Conservation (phyloP, 2,329 filamentous ascomycete species). For the Trichothecium roseum region DNA sequence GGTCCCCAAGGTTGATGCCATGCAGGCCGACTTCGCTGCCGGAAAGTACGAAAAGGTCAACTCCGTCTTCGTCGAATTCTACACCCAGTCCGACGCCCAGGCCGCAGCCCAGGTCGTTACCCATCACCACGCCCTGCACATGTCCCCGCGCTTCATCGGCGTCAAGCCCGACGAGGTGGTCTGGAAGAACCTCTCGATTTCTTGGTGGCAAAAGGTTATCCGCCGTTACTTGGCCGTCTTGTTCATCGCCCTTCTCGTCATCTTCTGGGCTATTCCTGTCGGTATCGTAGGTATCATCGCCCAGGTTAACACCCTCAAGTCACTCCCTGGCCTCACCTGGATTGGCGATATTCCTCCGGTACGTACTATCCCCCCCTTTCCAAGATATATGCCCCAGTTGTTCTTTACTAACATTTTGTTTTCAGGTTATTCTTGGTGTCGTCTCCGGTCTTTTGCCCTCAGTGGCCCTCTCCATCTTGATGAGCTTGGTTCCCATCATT, state of each 20-base stretch:
- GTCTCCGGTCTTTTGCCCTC: slow-evolving; percentile 77
- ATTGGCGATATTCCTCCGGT: slow-evolving; percentile 56
- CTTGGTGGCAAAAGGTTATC: slow-evolving; percentile 67
- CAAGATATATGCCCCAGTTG: neutral
- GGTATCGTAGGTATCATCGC: slow-evolving; percentile 76
- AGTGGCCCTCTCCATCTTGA: slow-evolving; percentile 68
- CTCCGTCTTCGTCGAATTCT: slow-evolving; percentile 90
- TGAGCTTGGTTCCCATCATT: slow-evolving; percentile 63
- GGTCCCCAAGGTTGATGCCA: slow-evolving; percentile 55
- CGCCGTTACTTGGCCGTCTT: slow-evolving; percentile 53
- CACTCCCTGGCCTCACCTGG: slow-evolving; percentile 61
- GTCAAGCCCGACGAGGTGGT: slow-evolving; percentile 72
- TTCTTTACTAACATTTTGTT: neutral
- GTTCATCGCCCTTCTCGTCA: slow-evolving; percentile 61
- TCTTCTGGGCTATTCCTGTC: slow-evolving; percentile 76
- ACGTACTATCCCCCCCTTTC: slow-evolving; percentile 4
- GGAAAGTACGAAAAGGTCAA: slow-evolving; percentile 55
- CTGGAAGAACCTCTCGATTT: slow-evolving; percentile 64
- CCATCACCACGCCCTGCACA: slow-evolving; percentile 71
- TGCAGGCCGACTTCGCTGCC: slow-evolving; percentile 51
- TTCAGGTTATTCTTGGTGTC: slow-evolving; percentile 54
- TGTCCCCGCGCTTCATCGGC: slow-evolving; percentile 77
- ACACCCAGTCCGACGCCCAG: slow-evolving; percentile 73
- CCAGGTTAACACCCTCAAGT: slow-evolving; percentile 64
- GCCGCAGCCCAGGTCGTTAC: slow-evolving; percentile 72